Evolutionary conservation across 257 asterid genomes (phyloP).

Genomic region (Haberlea rhodopensis): DNA sequence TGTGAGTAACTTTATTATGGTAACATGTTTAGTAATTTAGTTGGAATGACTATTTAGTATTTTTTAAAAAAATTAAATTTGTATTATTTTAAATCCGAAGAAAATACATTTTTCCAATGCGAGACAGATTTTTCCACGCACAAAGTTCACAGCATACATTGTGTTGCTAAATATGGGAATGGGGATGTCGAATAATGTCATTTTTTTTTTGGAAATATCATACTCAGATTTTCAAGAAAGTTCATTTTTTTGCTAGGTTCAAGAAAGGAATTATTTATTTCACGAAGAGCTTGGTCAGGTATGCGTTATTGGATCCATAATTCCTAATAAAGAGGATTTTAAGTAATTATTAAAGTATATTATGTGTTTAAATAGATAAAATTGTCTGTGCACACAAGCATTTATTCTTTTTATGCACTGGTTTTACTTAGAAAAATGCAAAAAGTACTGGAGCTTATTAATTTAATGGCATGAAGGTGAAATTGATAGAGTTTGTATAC

Average conservation of each 20-base stretch:
- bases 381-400: constrained; percentile 21
- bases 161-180: constrained; percentile 39
- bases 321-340: constrained; percentile 29
- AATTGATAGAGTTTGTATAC: neutral
- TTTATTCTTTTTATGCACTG: constrained; percentile 33
- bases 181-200: neutral
- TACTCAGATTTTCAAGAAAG: neutral
- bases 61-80: too few relatives aligned
- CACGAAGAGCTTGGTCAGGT: constrained; percentile 34
- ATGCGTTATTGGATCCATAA: constrained; percentile 66
- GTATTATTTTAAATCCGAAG: too few relatives aligned
- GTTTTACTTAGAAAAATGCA: constrained; percentile 13
- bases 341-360: constrained; percentile 24
- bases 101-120: constrained; percentile 50
- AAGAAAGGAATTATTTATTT: constrained; percentile 43
- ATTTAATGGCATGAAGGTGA: too few relatives aligned
- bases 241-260: constrained; percentile 33
- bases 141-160: constrained; percentile 19
- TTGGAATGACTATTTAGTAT: neutral
- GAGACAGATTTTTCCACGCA: constrained; percentile 36
- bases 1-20: constrained; percentile 37
- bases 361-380: constrained; percentile 19
- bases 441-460: neutral
- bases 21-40: neutral
- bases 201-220: too few relatives aligned